Evolutionary conservation across 768 basidiomycete species (phyloP), one percentile per base, ranked within the genome.

Genomic region (Lactarius tabidus): DNA sequence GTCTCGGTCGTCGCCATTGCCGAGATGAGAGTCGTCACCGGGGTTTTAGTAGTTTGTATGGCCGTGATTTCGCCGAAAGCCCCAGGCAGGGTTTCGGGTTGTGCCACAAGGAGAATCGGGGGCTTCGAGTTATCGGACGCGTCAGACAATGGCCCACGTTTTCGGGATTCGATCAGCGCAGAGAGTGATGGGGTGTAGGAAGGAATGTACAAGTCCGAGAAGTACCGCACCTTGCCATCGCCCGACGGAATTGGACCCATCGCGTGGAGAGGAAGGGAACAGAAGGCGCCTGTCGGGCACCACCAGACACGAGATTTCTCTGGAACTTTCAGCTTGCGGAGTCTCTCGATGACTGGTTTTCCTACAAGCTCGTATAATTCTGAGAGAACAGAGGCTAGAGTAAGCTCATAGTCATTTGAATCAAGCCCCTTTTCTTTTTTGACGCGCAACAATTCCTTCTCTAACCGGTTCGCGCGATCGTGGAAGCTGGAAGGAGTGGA

Each of bases 401-500:
- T 23, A 1, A 26, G 26, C 0, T 59, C 48, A 23, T 64, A 52
- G 20, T 58, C n/a, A 6, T 18, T 4, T 14, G 54, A 45, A 38
- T 15, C 38, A 14, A 15, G 38, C 14, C 38, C 38, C 38, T 38
- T 38, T 1, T 38, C 12, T 1, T 61, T 33, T 43, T 29, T 28
- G 4, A 53, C n/a, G 12, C 15, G 14, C 15, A 61, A 31, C 38
- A 61, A 18, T 2, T 18, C 26, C n/a, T 61, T 29, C 14, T 29
- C 28, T 20, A 85, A 72, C 83, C 75, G 20, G 75, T 81, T 29
- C 81, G 83, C 76, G 85, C 77, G 74, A 85, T 82, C 33, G 85
- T 85, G 1, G 85, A 82, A 76, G 85, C 84, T 65, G 84, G 85
- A 67, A 84, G 83, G 63, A 85, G 79, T 61, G 84, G 84, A 82